Conservation (phyloP, 1,284 basidiomycete genomes). For the Schizopora paradoxa region DNA sequence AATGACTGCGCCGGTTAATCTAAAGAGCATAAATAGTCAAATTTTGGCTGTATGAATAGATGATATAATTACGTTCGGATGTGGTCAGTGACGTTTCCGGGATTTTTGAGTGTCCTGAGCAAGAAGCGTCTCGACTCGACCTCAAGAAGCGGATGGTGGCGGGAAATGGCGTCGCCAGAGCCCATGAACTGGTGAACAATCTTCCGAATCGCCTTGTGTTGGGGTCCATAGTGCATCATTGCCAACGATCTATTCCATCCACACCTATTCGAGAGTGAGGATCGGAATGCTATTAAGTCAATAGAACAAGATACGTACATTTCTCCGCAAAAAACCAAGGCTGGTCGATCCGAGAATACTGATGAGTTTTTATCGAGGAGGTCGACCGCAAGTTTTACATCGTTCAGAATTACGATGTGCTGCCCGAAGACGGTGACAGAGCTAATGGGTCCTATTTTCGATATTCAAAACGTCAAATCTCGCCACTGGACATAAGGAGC, state of each 20-base stretch:
- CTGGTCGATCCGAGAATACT: constrained; percentile 43
- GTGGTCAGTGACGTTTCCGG: neutral
- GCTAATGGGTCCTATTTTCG: constrained; percentile 21
- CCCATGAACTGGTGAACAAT: constrained; percentile 1
- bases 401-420: constrained; percentile 39
- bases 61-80: neutral
- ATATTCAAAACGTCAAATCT: neutral
- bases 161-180: neutral
- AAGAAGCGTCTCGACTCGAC: neutral
- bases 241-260: no score
- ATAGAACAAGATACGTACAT: constrained; percentile 5
- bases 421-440: constrained; percentile 35
- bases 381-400: constrained; percentile 36
- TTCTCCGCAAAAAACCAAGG: constrained; percentile 10
- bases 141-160: neutral
- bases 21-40: no score
- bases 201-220: neutral
- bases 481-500: neutral
- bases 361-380: constrained; percentile 42
- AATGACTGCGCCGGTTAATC: constrained; percentile 8
- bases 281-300: no score
- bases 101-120: neutral
- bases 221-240: no score
- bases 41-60: no score
- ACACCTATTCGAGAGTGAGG: no score